Evolutionary conservation across 352 stramenopile genomes (phyloP).

Genomic region (Phytophthora nicotianae): DNA sequence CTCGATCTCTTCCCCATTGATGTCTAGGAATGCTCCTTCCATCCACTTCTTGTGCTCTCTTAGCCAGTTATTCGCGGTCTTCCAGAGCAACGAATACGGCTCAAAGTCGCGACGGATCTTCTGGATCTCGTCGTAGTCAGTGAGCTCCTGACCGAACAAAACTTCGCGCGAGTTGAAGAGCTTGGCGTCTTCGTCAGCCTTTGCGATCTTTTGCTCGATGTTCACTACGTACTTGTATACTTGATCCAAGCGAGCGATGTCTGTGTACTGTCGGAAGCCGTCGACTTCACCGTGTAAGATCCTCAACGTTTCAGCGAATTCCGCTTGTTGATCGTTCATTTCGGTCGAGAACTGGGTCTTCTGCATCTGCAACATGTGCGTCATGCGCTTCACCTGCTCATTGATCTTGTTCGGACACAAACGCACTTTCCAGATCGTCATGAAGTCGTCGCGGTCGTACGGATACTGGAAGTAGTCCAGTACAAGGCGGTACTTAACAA

Average conservation of each 20-base stretch:
- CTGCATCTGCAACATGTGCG: constrained; percentile 78
- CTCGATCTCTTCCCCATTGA: constrained; percentile 94
- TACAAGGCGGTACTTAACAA: constrained; percentile 81
- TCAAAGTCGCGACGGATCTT: constrained; percentile 94
- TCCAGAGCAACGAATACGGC: constrained; percentile 95
- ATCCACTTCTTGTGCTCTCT: constrained; percentile 94
- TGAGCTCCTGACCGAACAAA: constrained; percentile 88
- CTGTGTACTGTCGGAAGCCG: constrained; percentile 85
- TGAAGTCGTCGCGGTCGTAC: constrained; percentile 90
- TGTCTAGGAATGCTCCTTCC: constrained; percentile 87
- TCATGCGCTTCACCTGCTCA: constrained; percentile 86
- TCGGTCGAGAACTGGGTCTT: constrained; percentile 87
- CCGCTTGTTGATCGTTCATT: constrained; percentile 93
- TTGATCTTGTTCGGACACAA: constrained; percentile 89
- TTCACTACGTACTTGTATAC: constrained; percentile 88
- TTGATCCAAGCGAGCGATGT: constrained; percentile 84
- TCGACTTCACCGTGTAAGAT: constrained; percentile 90
- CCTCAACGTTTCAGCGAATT: constrained; percentile 88
- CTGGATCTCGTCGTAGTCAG: constrained; percentile 91
- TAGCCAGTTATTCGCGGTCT: constrained; percentile 91
- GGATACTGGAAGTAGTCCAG: constrained; percentile 86
- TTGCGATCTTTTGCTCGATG: constrained; percentile 88
- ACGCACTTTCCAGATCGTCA: constrained; percentile 89
- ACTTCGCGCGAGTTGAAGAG: constrained; percentile 93
- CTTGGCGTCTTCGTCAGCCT: constrained; percentile 88